Percentiles rank a stretch among this genome's conserved stretches.
Conservation (phyloP, 2,329 filamentous ascomycete genomes). For the Tolypocladium album region DNA sequence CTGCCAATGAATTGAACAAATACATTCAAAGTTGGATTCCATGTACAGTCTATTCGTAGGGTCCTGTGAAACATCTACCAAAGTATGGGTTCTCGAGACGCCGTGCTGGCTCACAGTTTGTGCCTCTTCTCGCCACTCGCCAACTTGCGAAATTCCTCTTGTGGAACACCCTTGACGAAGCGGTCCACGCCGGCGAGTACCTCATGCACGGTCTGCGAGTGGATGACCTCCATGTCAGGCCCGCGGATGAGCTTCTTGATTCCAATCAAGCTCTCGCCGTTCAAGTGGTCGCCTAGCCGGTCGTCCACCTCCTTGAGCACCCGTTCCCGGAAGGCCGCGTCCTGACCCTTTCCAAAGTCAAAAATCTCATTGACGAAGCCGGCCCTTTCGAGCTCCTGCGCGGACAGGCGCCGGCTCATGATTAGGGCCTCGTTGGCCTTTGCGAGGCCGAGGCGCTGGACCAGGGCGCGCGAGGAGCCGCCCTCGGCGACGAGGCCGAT, state of each 20-base stretch:
- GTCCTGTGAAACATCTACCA: neutral
- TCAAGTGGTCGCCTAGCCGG: slow-evolving; percentile 67
- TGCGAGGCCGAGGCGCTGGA: slow-evolving; percentile 65
- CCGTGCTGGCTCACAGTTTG: slow-evolving; percentile 53
- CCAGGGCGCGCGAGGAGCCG: slow-evolving; percentile 66
- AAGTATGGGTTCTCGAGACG: neutral
- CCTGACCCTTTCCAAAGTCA: slow-evolving; percentile 45
- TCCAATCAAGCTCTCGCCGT: slow-evolving; percentile 63
- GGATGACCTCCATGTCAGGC: slow-evolving; percentile 61
- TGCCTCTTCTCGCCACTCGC: slow-evolving; percentile 86
- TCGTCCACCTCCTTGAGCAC: slow-evolving; percentile 77
- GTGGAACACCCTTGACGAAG: slow-evolving; percentile 70
- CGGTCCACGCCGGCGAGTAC: slow-evolving; percentile 77
- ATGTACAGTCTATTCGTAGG: neutral
- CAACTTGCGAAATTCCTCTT: slow-evolving; percentile 80
- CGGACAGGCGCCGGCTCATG: slow-evolving; percentile 69
- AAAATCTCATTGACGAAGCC: slow-evolving; percentile 87
- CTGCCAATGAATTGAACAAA: neutral
- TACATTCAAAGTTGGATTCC: neutral
- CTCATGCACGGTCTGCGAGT: slow-evolving; percentile 71
- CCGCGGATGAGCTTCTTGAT: slow-evolving; percentile 77
- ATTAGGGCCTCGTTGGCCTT: slow-evolving; percentile 89
- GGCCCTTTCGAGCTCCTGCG: slow-evolving; percentile 59
- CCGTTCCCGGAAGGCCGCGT: slow-evolving; percentile 55
- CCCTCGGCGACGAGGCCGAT: slow-evolving; percentile 88